Base-by-base conservation (phyloP, 169 alveolate species). In the Hammondia hammondi region DNA sequence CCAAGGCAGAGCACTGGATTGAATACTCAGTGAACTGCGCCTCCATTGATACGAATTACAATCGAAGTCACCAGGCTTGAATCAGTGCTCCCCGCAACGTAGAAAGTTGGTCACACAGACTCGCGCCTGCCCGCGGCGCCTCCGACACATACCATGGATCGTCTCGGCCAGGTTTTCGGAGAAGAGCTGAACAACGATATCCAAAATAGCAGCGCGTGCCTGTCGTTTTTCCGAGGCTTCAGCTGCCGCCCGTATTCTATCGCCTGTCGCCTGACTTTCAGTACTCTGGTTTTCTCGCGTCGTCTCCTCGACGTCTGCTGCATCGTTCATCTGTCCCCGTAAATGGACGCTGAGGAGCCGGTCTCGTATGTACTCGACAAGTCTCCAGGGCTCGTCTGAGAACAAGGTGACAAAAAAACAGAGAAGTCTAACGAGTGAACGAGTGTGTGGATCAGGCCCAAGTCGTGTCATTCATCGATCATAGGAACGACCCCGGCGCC, bases 381-480 rank as follows among this genome's bases (percentile, higher is more conserved):
- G 87, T 19, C 87, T 56, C 56, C 39, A 19, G 29, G 87, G 87
- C 32, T 77, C 56, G 48, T 77, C 87, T 77, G 87, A 32, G 48
- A 24, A 39, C 24, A 32, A n/a, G 32, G 32, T 4, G 35, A n/a
- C n/a, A 17, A 67, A 7, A 7, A 52, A 7, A 52, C 43, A 39
- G 43, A 14, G 61, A 52, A 52, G 61, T 14, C 61, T 52, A 52
- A 7, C 19, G 61, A 14, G 1, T 52, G 61, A 52, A 10, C 24
- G 61, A 52, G 5, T 52, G 24, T 52, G 61, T 52, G 61, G 61
- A 52, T 3, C 0, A 1, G 19, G 10, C 61, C 61, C 61, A 1
- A 52, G 61, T 10, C 5, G 43, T 39, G 61, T 4, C 61, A 7
- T 10, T 4, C 61, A 52, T 52, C 61, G 61, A 52, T 52, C 61